Evolutionary conservation across 352 stramenopile genomes (phyloP).

Genomic region (Aphanomyces astaci): DNA sequence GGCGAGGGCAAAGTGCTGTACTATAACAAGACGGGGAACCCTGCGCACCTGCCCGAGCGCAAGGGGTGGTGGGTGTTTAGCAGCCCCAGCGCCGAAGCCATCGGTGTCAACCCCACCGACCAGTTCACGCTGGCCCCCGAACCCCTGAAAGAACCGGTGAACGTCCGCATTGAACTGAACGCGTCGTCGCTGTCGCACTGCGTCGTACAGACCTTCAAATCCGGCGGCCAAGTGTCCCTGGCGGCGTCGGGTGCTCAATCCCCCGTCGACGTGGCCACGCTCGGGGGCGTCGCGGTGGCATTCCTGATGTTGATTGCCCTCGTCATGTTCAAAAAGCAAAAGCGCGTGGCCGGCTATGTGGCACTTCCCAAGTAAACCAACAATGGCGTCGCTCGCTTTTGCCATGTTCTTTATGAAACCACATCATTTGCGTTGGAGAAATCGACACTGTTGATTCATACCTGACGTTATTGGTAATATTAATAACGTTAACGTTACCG

Average conservation of each 20-base stretch:
- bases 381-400: neutral
- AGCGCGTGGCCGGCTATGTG: neutral
- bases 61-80: neutral
- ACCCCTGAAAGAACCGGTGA: neutral
- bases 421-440: neutral
- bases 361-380: neutral
- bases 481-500: too few species aligned
- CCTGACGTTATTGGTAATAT: too few species aligned
- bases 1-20: neutral
- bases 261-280: neutral
- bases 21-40: constrained; percentile 4
- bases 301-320: neutral
- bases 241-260: neutral
- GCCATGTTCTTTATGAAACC: too few species aligned
- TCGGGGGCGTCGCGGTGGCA: neutral
- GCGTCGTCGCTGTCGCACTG: neutral
- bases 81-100: neutral
- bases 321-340: neutral
- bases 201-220: neutral
- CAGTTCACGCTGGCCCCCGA: neutral
- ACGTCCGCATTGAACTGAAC: neutral
- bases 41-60: neutral
- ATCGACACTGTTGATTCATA: too few species aligned
- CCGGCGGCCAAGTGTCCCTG: neutral
- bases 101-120: neutral